phyloP scores from a whole-genome alignment of 805 yeast genomes.

The Cyberlindnera galapagoensis region DNA sequence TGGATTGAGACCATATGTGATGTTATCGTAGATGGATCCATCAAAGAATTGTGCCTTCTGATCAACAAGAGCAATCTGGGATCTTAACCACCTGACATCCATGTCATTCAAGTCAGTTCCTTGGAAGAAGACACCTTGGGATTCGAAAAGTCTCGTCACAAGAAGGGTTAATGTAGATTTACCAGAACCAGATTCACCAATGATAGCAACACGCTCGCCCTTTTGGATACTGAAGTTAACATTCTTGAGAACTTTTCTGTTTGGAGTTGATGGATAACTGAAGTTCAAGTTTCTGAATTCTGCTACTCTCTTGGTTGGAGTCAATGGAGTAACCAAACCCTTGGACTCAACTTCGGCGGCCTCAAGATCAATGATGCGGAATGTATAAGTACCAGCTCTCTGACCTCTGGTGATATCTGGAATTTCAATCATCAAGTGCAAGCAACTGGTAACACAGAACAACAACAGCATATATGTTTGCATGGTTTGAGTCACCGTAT shows the following conservation, averaged over 20 bases:
- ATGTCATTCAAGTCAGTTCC: conserved; percentile 41
- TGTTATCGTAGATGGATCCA: conserved; percentile 67
- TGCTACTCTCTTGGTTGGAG: conserved; percentile 22
- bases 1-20: conserved; percentile 53
- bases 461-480: conserved; percentile 66
- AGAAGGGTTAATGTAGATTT: conserved; percentile 71
- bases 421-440: conserved; percentile 52
- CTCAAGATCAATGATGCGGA: conserved; percentile 31
- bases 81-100: conserved; percentile 43
- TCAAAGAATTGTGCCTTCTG: conserved; percentile 70
- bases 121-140: conserved; percentile 35
- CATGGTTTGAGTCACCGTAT: conserved; percentile 51
- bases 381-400: conserved; percentile 55
- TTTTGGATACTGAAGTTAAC: conserved; percentile 36
- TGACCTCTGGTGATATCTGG: conserved; percentile 81
- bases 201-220: conserved; percentile 55
- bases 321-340: conserved; percentile 30
- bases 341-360: conserved; percentile 31
- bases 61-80: conserved; percentile 58
- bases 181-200: conserved; percentile 90
- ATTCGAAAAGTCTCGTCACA: conserved; percentile 46
- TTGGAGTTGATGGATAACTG: conserved; percentile 35
- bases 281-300: conserved; percentile 42
- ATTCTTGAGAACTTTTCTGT: conserved; percentile 31
- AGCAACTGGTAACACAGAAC: conserved; percentile 64